These are phyloP conservation scores for Tetrahymena elliotti DNA, from an alignment of 73 alveolate genomes.

Conservation along the genomic window DNA sequence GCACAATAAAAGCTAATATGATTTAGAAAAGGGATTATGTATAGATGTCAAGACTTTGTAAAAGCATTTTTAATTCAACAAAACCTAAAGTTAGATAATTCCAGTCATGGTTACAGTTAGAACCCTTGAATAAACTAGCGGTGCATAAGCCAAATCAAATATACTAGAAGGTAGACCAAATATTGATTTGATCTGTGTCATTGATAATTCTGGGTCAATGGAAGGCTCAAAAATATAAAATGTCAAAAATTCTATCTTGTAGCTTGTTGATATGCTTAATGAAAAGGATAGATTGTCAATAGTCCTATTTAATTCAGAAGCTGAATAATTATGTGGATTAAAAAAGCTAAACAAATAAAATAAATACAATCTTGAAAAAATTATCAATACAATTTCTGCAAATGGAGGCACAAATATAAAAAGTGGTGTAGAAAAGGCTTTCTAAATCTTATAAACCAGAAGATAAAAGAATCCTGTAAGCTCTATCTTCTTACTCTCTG, in stretches of 20 bases:
- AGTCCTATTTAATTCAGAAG: not conserved
- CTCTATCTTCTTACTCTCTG: slow-evolving; percentile 59
- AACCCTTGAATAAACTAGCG: not conserved
- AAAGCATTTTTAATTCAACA: not conserved
- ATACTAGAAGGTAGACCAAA: not conserved
- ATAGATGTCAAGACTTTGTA: not conserved
- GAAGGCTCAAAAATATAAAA: not conserved
- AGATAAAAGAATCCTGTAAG: slow-evolving; percentile 39
- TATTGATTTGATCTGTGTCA: not conserved
- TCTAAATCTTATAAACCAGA: slow-evolving; percentile 43
- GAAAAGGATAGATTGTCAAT: not conserved
- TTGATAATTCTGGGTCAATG: not conserved
- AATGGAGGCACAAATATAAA: slow-evolving; percentile 70
- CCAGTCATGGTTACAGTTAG: not conserved
- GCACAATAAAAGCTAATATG: not conserved
- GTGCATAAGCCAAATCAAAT: not conserved
- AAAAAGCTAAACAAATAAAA: slow-evolving; percentile 26
- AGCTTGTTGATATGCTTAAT: not conserved
- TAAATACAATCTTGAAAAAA: slow-evolving; percentile 23
- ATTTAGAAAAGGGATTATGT: not conserved
- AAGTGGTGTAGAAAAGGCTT: slow-evolving; percentile 53
- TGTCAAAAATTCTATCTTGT: not conserved
- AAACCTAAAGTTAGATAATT: not conserved
- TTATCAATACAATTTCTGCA: slow-evolving; percentile 27
- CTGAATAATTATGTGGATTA: slow-evolving; percentile 26